These are phyloP conservation scores for Aspergillus ustus DNA, from an alignment of 2,329 filamentous ascomycete genomes.

Conservation along the genomic window DNA sequence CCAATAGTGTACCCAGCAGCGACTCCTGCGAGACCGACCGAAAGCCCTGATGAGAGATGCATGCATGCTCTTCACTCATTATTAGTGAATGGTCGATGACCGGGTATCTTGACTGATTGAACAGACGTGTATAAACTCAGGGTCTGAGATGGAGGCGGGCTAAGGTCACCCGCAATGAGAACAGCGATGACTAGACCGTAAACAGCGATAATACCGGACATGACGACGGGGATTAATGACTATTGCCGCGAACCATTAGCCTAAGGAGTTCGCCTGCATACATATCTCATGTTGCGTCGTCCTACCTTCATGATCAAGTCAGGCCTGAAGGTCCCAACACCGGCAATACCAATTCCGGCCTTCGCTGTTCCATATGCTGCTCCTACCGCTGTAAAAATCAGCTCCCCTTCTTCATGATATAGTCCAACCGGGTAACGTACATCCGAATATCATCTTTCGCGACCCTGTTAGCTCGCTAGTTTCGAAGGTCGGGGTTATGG, in stretches of 20 bases:
- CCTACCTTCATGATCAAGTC: slow-evolving; percentile 72
- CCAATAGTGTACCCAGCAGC: slow-evolving; percentile 97
- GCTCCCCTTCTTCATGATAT: slow-evolving; percentile 18
- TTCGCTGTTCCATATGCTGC: slow-evolving; percentile 72
- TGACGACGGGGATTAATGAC: slow-evolving; percentile 66
- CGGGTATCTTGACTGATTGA: background rate
- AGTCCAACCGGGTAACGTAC: slow-evolving; percentile 41
- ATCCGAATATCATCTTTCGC: slow-evolving; percentile 56
- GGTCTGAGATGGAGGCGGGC: slow-evolving; percentile 66
- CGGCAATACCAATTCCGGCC: slow-evolving; percentile 69
- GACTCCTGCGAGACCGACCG: slow-evolving; percentile 88
- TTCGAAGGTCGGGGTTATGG: slow-evolving; percentile 3
- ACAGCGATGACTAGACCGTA: slow-evolving; percentile 97
- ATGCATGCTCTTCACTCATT: slow-evolving; percentile 72
- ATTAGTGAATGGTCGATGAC: slow-evolving; percentile 23
- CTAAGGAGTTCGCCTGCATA: background rate
- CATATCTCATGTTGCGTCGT: background rate
- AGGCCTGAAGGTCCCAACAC: slow-evolving; percentile 68
- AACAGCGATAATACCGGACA: slow-evolving; percentile 99
- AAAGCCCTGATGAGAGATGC: slow-evolving; percentile 88
- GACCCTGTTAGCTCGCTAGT: slow-evolving; percentile 29
- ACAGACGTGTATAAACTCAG: slow-evolving; percentile 85
- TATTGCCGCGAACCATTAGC: slow-evolving; percentile 33
- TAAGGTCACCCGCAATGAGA: slow-evolving; percentile 88
- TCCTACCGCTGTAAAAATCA: slow-evolving; percentile 58